These are phyloP conservation scores for Avena sativa DNA, from an alignment of 176 grass and related monocot genomes.

Conservation along the genomic window DNA sequence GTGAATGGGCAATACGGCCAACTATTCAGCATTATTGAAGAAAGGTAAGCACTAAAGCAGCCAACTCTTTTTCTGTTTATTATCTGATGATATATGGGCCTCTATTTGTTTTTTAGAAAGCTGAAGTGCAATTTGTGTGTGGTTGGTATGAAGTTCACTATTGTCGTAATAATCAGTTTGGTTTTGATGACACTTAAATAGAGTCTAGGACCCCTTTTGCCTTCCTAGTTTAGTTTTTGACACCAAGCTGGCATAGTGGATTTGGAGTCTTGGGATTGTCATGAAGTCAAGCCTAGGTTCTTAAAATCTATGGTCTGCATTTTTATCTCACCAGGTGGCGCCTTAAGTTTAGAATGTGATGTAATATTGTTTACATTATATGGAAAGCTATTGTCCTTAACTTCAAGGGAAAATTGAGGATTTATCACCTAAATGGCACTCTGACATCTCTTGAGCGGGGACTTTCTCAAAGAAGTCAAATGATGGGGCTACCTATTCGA, in stretches of 20 bases:
- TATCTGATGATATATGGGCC: neutral
- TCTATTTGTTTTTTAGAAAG: neutral
- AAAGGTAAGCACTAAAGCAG: slow-evolving; percentile 61
- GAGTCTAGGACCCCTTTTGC: neutral
- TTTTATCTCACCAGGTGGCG: neutral
- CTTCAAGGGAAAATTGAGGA: neutral
- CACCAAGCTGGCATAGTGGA: neutral
- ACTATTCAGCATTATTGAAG: slow-evolving; percentile 77
- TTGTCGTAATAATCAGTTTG: neutral
- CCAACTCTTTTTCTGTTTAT: slow-evolving; percentile 6
- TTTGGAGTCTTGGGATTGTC: neutral
- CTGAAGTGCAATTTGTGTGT: neutral
- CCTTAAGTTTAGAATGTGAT: neutral
- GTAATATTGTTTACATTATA: neutral
- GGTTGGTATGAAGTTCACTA: slow-evolving; percentile 1
- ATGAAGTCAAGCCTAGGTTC: neutral
- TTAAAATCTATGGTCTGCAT: neutral
- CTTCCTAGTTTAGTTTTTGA: slow-evolving; percentile 10
- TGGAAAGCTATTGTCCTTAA: slow-evolving; percentile 1
- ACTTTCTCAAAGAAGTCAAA: neutral
- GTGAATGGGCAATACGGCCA: slow-evolving; percentile 71
- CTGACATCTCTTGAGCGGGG: neutral
- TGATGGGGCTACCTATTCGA: neutral
- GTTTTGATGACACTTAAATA: neutral
- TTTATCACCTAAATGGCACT: neutral